Evolutionary conservation across 2,329 filamentous ascomycete genomes (phyloP), one percentile per base, ranked within the genome.

Genomic region (Pseudogymnoascus sp.): DNA sequence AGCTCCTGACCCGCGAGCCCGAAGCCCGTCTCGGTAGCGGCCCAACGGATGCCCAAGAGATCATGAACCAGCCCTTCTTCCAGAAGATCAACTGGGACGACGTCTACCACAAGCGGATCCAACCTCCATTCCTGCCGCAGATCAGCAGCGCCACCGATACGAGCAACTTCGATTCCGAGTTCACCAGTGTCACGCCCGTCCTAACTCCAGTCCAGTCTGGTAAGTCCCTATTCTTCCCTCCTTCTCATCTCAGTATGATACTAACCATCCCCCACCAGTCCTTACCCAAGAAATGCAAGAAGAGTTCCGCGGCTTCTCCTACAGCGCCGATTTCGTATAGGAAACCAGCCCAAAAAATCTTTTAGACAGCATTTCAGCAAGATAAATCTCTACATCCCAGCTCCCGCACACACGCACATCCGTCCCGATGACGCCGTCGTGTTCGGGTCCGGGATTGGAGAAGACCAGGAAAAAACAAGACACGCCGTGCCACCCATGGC

Each of bases 1-100:
- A 99, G 79, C 83, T 99, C 60, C 84, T 99, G 65, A 99, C 92
- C 6, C 87, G 94, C 66, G 94, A 99, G 75, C 94, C 94, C 0
- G 94, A 97, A 70, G 83, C 94, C 71, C 87, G 94, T 67, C 83
- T 99, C 30, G 94, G 94, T 65, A 95, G 91, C 67, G 94, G 94
- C 3, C 93, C 94, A 2, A 97, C 94, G 0, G 94, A 99, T 76
- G 94, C 94, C 2, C 92, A 97, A 75, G 94, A 99, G 76, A 89
- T 99, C 72, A 99, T 99, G 94, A 95, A 87, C 72, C 94, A 99
- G 74, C 90, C 94, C 1, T 99, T 99, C 81, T 99, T 99, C 81
- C 83, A 92, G 64, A 96, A 94, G 73, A 90, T 97, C 74, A 96
- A 94, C 76, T 99, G 94, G 94, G 94, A 99, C 67, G 94, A 99